Evolutionary conservation across 2,329 filamentous ascomycete genomes (phyloP), one percentile per base, ranked within the genome.

Genomic region (Beauveria caledonica): DNA sequence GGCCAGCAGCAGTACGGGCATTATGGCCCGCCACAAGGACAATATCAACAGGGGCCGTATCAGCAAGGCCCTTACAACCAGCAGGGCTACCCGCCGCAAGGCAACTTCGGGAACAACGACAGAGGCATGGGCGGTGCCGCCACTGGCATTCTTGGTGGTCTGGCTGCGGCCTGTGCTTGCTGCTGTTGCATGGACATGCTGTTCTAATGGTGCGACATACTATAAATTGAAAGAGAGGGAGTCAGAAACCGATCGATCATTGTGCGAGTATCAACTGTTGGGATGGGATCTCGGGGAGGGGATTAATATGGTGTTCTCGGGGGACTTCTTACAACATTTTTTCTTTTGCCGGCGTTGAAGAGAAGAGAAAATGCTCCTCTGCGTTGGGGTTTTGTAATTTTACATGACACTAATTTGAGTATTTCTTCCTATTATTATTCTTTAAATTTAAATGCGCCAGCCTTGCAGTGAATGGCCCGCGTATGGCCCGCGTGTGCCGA

Each of bases 141-240:
- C 60, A 64, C 69, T 27, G 73, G 77, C 50, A 64, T 76, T 58
- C 65, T 81, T 46, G 76, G 76, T 39, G 79, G 77, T 46, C 68
- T 82, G 58, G 65, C 83, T 17, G 81, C 79, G 17, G 74, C 75
- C 63, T 67, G 82, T 62, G 82, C 82, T 1, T 84, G 81, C 69
- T 85, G 82, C 68, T 85, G 82, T 71, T 85, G 82, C 67, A 68
- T 85, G 66, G 82, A 85, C 64, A 73, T 75, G 49, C 68, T 84
- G n/a, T 83, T 83, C 66, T 85, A 78, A 60, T 36, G 9, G 21
- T 60, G 13, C n/a, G 25, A 56, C 23, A 48, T 39, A 27, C 25
- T 11, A 58, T 49, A 19, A n/a, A 25, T 15, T 23, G 5, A 9
- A 15, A 13, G 27, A 49, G 42, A 33, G 33, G 11, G 5, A 8